Evolutionary conservation across 2,329 filamentous ascomycete genomes (phyloP), one percentile per base, ranked within the genome.

Genomic region (Meredithiella fracta): DNA sequence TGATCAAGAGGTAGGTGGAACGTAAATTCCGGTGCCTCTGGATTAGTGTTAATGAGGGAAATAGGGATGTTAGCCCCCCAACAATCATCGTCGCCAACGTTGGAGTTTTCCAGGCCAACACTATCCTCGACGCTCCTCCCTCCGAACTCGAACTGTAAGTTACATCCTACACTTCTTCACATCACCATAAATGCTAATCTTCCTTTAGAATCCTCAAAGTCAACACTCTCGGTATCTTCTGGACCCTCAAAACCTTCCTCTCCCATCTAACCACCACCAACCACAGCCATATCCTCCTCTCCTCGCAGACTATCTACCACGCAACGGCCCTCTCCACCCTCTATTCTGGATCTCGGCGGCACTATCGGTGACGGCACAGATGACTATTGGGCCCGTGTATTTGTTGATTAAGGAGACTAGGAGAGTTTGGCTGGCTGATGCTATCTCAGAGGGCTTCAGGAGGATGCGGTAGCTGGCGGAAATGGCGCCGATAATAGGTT

Each of bases 211-310:
- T 76, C 57, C 80, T 82, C 65, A 73, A 74, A 52, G 74, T 82
- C 56, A 82, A 82, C 64, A 69, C 73, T 0, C 64, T 80, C 14
- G 67, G 73, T 0, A 77, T 82, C 65, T 78, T 78, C 66, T 75
- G 72, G 67, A 69, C 80, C 8, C 65, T 72, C 1, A 74, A 76
- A 60, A 69, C 77, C 54, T 80, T 81, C 64, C 66, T 82, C 1
- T 78, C 78, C 0, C 61, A 65, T 38, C 78, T 82, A 69, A 65
- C 77, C 34, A 61, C 64, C 11, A 62, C 62, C 1, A 78, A 80
- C 64, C 78, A 82, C 65, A 78, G 79, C 20, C 78, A 79, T 69
- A 63, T 82, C 47, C 74, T 82, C 47, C 80, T 77, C 1, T 75
- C 79, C 6, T 63, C 62, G 1, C 68, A 76, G 47, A 78, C 79